These are phyloP conservation scores for Rhynchospora tenuis DNA, from an alignment of 176 grass and related monocot species.

Conservation along the genomic window DNA sequence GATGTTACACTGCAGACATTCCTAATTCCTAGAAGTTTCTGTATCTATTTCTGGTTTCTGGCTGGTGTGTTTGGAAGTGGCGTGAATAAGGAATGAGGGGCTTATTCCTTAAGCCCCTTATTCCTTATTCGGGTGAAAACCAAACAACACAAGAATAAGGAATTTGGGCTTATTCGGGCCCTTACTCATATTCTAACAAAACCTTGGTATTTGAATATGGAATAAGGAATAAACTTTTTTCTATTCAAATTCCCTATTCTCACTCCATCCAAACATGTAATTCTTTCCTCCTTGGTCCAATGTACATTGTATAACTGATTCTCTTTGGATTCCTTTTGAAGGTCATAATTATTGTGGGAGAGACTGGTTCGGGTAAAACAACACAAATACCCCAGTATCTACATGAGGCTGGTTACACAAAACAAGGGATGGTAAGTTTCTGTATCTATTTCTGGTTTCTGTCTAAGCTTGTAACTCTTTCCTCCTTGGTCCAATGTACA, in stretches of 20 bases:
- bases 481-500: neutral
- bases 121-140: too few species aligned
- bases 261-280: neutral
- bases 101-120: too few species aligned
- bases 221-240: too few species aligned
- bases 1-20: neutral
- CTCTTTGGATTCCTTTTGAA: slow-evolving; percentile 19
- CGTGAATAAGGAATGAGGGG: too few species aligned
- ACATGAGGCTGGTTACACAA: slow-evolving; percentile 88
- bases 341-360: slow-evolving; percentile 96
- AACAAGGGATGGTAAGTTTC: slow-evolving; percentile 51
- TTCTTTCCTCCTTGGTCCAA: neutral
- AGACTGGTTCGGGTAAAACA: slow-evolving; percentile 95
- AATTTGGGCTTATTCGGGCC: too few species aligned
- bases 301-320: neutral
- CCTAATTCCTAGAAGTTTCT: slow-evolving; percentile 11
- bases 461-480: neutral
- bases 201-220: too few species aligned
- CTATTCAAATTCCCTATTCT: too few species aligned
- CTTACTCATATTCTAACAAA: too few species aligned
- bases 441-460: too few species aligned
- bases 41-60: neutral
- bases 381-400: slow-evolving; percentile 98
- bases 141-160: too few species aligned
- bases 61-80: too few species aligned